These are phyloP conservation scores for Mucor velutinosus DNA, from an alignment of 371 early-diverging fungal genomes.

Conservation along the genomic window DNA sequence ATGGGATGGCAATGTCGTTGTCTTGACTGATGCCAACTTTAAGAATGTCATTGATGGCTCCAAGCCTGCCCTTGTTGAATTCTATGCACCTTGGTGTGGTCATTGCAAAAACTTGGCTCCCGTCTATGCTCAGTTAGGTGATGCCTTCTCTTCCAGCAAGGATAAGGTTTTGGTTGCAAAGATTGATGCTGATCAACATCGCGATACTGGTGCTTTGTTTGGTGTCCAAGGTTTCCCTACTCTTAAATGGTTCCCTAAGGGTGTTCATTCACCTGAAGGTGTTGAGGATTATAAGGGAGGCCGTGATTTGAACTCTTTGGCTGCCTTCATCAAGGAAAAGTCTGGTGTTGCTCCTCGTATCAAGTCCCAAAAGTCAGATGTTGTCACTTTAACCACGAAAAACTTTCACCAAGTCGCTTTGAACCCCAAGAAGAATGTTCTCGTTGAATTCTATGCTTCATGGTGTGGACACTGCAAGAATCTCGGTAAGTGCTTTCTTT, in stretches of 20 bases:
- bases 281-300: slow-evolving; percentile 84
- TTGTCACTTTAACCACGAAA: slow-evolving; percentile 60
- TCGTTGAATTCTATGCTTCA: slow-evolving; percentile 87
- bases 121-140: slow-evolving; percentile 79
- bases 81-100: slow-evolving; percentile 95
- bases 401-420: slow-evolving; percentile 73
- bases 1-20: slow-evolving; percentile 47
- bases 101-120: slow-evolving; percentile 93
- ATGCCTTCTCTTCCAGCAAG: slow-evolving; percentile 68
- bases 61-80: slow-evolving; percentile 92
- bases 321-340: slow-evolving; percentile 77
- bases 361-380: slow-evolving; percentile 63
- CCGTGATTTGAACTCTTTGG: slow-evolving; percentile 79
- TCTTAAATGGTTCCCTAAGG: slow-evolving; percentile 92
- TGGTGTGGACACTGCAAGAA: slow-evolving; percentile 90
- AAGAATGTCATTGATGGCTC: slow-evolving; percentile 75
- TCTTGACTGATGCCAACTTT: slow-evolving; percentile 83
- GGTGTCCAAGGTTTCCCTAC: slow-evolving; percentile 89
- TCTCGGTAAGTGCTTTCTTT: slow-evolving; percentile 41
- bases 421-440: slow-evolving; percentile 62
- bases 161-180: slow-evolving; percentile 86
- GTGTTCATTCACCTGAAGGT: slow-evolving; percentile 51
- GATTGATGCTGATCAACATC: slow-evolving; percentile 87
- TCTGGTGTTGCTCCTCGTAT: slow-evolving; percentile 67
- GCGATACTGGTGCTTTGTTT: slow-evolving; percentile 72